phyloP scores from a whole-genome alignment of 148 eudicot species.

The Mesembryanthemum crystallinum region DNA sequence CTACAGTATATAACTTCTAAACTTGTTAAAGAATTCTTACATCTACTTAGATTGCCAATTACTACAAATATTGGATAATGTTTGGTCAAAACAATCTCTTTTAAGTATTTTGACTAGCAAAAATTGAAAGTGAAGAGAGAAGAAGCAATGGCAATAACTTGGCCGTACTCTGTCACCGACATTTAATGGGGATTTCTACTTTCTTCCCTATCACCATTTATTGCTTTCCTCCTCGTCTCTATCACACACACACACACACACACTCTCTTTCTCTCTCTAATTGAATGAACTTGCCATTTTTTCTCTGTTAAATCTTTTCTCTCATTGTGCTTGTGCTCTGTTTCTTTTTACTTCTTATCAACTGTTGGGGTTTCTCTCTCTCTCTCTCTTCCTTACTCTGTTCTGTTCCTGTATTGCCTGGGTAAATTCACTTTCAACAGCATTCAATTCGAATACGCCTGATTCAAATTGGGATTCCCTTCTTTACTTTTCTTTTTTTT shows the following conservation, averaged over 20 bases:
- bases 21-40: too few species aligned
- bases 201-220: slow-evolving; percentile 13
- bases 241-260: neutral
- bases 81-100: too few species aligned
- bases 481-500: neutral
- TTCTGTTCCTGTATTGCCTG: neutral
- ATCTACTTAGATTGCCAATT: too few species aligned
- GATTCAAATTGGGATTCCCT: slow-evolving; percentile 17
- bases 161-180: slow-evolving; percentile 17
- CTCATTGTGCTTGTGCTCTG: neutral
- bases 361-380: neutral
- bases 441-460: slow-evolving; percentile 25
- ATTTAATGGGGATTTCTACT: slow-evolving; percentile 2
- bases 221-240: slow-evolving; percentile 1
- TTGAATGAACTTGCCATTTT: slow-evolving; percentile 9
- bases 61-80: too few species aligned
- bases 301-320: neutral
- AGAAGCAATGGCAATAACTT: neutral
- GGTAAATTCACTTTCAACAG: slow-evolving; percentile 10
- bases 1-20: too few species aligned
- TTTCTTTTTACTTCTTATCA: slow-evolving; percentile 8
- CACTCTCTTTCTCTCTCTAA: slow-evolving; percentile 10
- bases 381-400: neutral
- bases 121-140: neutral
- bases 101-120: neutral